phyloP scores from a whole-genome alignment of 1,284 basidiomycete genomes.

The Leccinum huronense region DNA sequence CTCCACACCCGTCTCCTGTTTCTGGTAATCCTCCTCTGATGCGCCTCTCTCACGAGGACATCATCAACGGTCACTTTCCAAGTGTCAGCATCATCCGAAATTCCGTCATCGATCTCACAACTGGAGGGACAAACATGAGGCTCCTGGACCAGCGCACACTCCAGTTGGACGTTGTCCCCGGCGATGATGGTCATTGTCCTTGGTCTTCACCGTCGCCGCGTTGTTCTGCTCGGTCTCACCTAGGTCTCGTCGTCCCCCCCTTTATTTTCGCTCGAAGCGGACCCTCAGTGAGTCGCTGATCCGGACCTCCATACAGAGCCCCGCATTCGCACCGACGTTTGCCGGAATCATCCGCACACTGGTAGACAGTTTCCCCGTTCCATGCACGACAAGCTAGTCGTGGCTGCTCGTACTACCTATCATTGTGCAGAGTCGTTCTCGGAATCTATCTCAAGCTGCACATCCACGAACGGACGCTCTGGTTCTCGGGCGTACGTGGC shows the following conservation, averaged over 20 bases:
- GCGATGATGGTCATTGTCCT: too few relatives aligned
- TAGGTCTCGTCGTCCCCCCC: constrained; percentile 49
- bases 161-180: too few relatives aligned
- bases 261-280: neutral
- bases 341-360: constrained; percentile 72
- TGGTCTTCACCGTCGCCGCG: too few relatives aligned
- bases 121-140: neutral
- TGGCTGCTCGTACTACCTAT: constrained; percentile 65
- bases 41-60: neutral
- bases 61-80: neutral
- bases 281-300: constrained; percentile 1
- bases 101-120: neutral
- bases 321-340: constrained; percentile 66
- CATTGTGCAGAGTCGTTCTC: constrained; percentile 60
- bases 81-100: neutral
- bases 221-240: constrained; percentile 62
- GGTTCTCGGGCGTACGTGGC: constrained; percentile 85
- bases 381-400: constrained; percentile 68
- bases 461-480: constrained; percentile 75
- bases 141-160: neutral
- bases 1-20: neutral
- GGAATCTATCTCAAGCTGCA: constrained; percentile 95
- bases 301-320: constrained; percentile 42
- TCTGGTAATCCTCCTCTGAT: neutral
- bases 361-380: constrained; percentile 72